These are phyloP conservation scores for Cladophialophora immunda DNA, from an alignment of 2,329 filamentous ascomycete species.

Conservation along the genomic window DNA sequence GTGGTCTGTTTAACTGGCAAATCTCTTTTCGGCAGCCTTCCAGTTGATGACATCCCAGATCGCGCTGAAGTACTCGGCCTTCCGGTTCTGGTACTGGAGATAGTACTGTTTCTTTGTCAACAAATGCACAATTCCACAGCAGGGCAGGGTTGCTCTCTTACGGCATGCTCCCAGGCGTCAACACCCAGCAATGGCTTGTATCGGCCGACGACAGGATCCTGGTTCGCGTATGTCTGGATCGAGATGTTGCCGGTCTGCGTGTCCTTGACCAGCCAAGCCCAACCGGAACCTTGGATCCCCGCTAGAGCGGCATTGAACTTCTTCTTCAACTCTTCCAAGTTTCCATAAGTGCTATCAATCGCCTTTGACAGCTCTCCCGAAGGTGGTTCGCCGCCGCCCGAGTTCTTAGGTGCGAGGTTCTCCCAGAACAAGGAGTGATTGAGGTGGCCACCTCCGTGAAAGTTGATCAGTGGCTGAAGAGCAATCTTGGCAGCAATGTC, in stretches of 20 bases:
- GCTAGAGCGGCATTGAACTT: constrained; percentile 71
- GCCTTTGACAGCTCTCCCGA: constrained; percentile 64
- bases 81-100: constrained; percentile 95
- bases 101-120: constrained; percentile 47
- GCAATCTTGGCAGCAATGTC: constrained; percentile 72
- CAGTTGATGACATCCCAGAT: constrained; percentile 98
- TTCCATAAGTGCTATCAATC: constrained; percentile 68
- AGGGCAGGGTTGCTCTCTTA: constrained; percentile 24
- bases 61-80: constrained; percentile 92
- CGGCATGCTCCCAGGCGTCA: constrained; percentile 93
- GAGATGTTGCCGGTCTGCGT: constrained; percentile 65
- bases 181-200: constrained; percentile 85
- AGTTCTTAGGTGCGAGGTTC: constrained; percentile 69
- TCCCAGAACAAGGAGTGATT: constrained; percentile 92
- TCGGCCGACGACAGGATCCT: constrained; percentile 86
- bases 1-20: constrained; percentile 29
- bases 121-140: background rate
- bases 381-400: constrained; percentile 70
- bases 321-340: constrained; percentile 66
- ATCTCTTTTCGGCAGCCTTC: constrained; percentile 85
- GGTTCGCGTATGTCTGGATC: constrained; percentile 77
- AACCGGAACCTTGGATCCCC: constrained; percentile 71
- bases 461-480: constrained; percentile 77
- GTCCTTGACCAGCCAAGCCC: constrained; percentile 71
- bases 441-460: constrained; percentile 91